Conservation (phyloP, 805 yeast genomes). For the Yamadazyma scolyti region DNA sequence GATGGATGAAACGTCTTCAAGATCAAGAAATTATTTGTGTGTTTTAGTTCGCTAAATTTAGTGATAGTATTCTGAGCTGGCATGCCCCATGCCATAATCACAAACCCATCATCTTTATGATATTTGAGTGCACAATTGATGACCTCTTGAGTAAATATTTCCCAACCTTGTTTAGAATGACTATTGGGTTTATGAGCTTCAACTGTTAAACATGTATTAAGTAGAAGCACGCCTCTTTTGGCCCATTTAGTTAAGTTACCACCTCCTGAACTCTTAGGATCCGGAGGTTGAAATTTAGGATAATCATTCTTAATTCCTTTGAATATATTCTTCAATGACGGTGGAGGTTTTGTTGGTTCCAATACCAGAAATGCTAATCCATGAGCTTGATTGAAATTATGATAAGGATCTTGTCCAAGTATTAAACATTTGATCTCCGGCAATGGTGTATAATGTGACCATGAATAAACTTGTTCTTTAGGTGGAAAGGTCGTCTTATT, state of each 20-base stretch:
- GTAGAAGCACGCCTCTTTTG: slow-evolving; percentile 75
- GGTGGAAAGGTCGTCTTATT: slow-evolving; percentile 73
- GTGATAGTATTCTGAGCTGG: slow-evolving; percentile 67
- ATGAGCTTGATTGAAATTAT: slow-evolving; percentile 89
- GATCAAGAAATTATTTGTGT: slow-evolving; percentile 39
- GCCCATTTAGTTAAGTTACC: slow-evolving; percentile 86
- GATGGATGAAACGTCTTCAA: slow-evolving; percentile 88
- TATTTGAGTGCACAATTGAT: slow-evolving; percentile 49
- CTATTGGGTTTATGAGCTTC: slow-evolving; percentile 92
- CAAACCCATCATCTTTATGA: slow-evolving; percentile 48
- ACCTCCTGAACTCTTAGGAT: slow-evolving; percentile 30
- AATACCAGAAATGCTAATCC: slow-evolving; percentile 92
- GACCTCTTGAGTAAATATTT: slow-evolving; percentile 73
- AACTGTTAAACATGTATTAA: slow-evolving; percentile 88
- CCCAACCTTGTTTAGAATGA: slow-evolving; percentile 92
- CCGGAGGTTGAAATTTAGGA: slow-evolving; percentile 64
- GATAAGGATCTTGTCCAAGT: slow-evolving; percentile 97
- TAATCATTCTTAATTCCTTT: slow-evolving; percentile 64
- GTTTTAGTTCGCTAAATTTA: slow-evolving; percentile 21
- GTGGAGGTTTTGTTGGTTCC: slow-evolving; percentile 75
- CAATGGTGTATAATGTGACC: slow-evolving; percentile 86
- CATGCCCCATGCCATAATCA: slow-evolving; percentile 77
- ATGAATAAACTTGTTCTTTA: slow-evolving; percentile 71
- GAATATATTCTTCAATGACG: slow-evolving; percentile 83
- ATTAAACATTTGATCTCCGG: slow-evolving; percentile 70